Base-by-base conservation (phyloP, 768 basidiomycete species). In the Calocera cornea region DNA sequence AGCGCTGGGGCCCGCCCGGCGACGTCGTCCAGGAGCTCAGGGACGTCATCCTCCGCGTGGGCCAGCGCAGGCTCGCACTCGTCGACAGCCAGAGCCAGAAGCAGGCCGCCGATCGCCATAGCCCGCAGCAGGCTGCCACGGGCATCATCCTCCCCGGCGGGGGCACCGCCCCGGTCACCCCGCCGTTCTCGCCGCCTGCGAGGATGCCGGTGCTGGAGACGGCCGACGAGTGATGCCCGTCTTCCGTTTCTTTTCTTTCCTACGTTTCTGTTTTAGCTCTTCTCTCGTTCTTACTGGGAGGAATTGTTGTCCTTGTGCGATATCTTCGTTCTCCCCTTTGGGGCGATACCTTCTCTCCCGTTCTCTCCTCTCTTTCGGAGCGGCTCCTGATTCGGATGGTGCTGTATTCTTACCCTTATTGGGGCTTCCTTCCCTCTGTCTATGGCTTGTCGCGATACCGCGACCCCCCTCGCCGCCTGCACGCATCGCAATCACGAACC, bases 11-110 rank as follows among this genome's bases (percentile, higher is more conserved):
- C 0, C 89, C 87, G 7, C 84, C 85, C 2, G 86, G 85, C 0
- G 90, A 91, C 69, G 89, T 92, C 38, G 88, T 92, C 3, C 85
- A 89, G 74, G 90, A 92, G 75, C 78, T 92, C 70, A 89, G 88
- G 75, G 90, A 91, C 71, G 89, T 92, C 12, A 92, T 92, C 34
- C 89, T 87, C 88, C 87, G 90, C 74, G 90, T 92, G 10, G 83
- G 89, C 34, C 87, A 91, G 76, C 80, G 81, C 72, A 79, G 85
- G 74, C 77, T 60, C 24, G 54, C 54, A 27, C 54, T 60, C 27
- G 54, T 60, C 54, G 54, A 60, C 5, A 27, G 31, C 54, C 54
- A 60, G 54, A 12, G 31, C 14, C 31, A 47, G 44, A 17, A 47
- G 44, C 54, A 33, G 31, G 54, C 27, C 5, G 19, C 54, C 14